phyloP scores from a whole-genome alignment of 805 yeast genomes.

The Lipomyces starkeyi region DNA sequence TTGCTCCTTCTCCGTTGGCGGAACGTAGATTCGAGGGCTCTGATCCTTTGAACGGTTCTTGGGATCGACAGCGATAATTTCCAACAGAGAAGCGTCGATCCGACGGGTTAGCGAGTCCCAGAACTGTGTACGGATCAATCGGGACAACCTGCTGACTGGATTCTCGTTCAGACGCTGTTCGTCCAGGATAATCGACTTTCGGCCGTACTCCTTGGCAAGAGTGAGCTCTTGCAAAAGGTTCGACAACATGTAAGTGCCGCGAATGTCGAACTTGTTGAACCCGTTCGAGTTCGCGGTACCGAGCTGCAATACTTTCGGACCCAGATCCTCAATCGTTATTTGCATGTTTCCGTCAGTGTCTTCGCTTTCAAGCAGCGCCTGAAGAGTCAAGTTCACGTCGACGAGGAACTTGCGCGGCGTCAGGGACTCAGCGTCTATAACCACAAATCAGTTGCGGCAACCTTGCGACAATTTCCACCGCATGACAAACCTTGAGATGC shows the following conservation, averaged over 20 bases:
- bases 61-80: constrained; percentile 76
- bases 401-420: constrained; percentile 64
- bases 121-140: constrained; percentile 76
- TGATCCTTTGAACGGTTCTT: constrained; percentile 70
- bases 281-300: constrained; percentile 90
- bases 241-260: constrained; percentile 90
- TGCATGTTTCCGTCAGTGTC: constrained; percentile 87
- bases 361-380: constrained; percentile 71
- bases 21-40: constrained; percentile 79
- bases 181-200: constrained; percentile 77
- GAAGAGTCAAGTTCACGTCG: constrained; percentile 74
- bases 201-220: constrained; percentile 79
- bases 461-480: neutral
- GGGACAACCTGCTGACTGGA: constrained; percentile 76
- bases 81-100: constrained; percentile 65
- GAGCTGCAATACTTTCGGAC: constrained; percentile 78
- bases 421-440: constrained; percentile 26
- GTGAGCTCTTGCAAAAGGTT: constrained; percentile 88
- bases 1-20: constrained; percentile 71
- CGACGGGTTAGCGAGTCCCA: constrained; percentile 81
- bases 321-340: constrained; percentile 83
- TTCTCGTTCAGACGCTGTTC: constrained; percentile 85
- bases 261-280: constrained; percentile 67
- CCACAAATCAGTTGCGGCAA: constrained; percentile 5
- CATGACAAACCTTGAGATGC: constrained; percentile 36